A percentile compares a stretch with the other conserved stretches of the same genome.
Conservation (phyloP, 2,329 filamentous ascomycete genomes). For the Aspergillus japonicus region DNA sequence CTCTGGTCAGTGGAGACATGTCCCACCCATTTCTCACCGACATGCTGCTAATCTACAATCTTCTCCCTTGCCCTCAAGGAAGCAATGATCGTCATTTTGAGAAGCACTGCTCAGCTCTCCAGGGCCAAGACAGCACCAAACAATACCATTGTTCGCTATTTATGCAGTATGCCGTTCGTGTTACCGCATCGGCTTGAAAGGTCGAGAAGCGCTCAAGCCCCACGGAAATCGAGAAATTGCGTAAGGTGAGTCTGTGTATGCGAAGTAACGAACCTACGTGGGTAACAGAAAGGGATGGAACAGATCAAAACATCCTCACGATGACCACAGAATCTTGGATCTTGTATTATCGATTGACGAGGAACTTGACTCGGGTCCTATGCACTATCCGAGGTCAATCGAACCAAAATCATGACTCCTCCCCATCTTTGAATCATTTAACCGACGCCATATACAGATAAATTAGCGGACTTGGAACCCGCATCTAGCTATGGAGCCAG, state of each 20-base stretch:
- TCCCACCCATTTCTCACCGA: not conserved
- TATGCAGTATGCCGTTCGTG: not conserved
- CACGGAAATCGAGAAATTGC: not conserved
- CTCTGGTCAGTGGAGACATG: not conserved
- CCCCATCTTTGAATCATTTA: not conserved
- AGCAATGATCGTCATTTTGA: not conserved
- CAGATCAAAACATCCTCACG: not conserved
- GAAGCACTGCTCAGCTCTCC: not conserved
- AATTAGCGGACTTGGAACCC: no score
- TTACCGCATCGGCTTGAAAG: not conserved
- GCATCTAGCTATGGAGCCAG: not conserved
- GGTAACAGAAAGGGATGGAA: not conserved
- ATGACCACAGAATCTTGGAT: not conserved
- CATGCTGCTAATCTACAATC: not conserved
- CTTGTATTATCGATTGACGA: not conserved
- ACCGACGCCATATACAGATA: not conserved
- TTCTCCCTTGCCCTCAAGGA: not conserved
- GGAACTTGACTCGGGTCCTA: not conserved
- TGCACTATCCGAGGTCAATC: not conserved
- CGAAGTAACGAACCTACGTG: not conserved
- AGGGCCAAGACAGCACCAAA: not conserved
- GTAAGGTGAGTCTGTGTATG: not conserved
- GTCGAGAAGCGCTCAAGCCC: not conserved
- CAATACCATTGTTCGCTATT: conserved; percentile 1
- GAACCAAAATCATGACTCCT: not conserved